Base-by-base conservation (phyloP, 2,329 filamentous ascomycete species). In the Boeremia lycopersici region DNA sequence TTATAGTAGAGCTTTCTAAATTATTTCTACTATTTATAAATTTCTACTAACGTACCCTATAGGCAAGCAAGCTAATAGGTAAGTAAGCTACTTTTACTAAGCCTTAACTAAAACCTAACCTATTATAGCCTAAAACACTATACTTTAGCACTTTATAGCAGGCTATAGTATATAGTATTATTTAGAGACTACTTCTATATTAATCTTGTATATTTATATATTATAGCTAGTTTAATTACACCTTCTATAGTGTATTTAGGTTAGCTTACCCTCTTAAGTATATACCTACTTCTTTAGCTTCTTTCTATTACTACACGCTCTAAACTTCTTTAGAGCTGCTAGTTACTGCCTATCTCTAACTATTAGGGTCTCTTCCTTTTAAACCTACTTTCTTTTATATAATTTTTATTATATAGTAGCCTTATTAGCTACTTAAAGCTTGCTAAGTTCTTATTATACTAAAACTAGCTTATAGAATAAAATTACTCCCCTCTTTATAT, bases 261-360 rank as follows among this genome's bases (percentile, higher is more conserved):
- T 31, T 39, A 39, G 34, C 23, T 48, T 30, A 48, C 45, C 23
- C 17, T 11, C n/a, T 40, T 48, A 6, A 30, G 34, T n/a, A 11
- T 15, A n/a, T 39, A 39, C 45, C 15, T 26, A 11, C 45, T 47
- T 47, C 33, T 47, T 47, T 36, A 15, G 9, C 33, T 38, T 47
- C 44, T 47, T 36, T 28, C 33, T 39, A 48, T 48, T 31, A 48
- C 30, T 61, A 64, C 29, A 23, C 29, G 29, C 41, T 15, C 41
- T 33, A 43, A 43, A 33, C 15, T 31, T 15, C 29, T 31, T n/a
- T n/a, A n/a, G n/a, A n/a, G n/a, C n/a, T n/a, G n/a, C n/a, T n/a
- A n/a, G n/a, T n/a, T n/a, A n/a, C n/a, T n/a, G n/a, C n/a, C n/a
- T n/a, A n/a, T n/a, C n/a, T n/a, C n/a, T n/a, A n/a, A n/a, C n/a